Conservation (phyloP, 2,329 filamentous ascomycete species). For the Aureobasidium sp. region DNA sequence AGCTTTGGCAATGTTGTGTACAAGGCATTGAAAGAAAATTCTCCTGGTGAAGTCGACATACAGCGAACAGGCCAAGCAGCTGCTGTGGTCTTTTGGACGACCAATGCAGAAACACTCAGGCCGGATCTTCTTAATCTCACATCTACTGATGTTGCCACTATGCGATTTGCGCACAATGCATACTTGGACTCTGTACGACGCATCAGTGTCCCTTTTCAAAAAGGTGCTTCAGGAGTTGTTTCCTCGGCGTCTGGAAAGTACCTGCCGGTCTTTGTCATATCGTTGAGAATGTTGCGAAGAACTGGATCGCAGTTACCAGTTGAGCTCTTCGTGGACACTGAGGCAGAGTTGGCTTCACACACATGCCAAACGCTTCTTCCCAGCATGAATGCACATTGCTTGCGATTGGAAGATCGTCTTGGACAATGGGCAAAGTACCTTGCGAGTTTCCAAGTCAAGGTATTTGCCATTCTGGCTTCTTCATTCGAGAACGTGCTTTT, state of each 20-base stretch:
- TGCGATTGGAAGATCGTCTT: conserved; percentile 39
- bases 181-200: neutral
- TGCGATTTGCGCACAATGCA: neutral
- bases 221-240: conserved; percentile 2
- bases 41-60: neutral
- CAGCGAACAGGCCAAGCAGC: neutral
- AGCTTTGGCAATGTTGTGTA: neutral
- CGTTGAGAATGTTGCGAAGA: conserved; percentile 32
- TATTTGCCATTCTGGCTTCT: conserved; percentile 42
- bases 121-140: conserved; percentile 8
- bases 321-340: conserved; percentile 37
- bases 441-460: conserved; percentile 39
- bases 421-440: conserved; percentile 9
- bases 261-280: conserved; percentile 11
- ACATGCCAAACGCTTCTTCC: conserved; percentile 38
- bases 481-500: conserved; percentile 43
- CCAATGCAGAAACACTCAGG: neutral
- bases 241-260: conserved; percentile 10
- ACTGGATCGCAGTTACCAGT: conserved; percentile 37
- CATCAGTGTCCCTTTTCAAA: neutral
- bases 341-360: conserved; percentile 34
- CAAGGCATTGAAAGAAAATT: neutral
- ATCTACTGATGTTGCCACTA: neutral
- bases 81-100: conserved; percentile 5
- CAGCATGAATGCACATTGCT: conserved; percentile 34